Evolutionary conservation across 768 basidiomycete species (phyloP).

Genomic region (Termitomyces sp.): DNA sequence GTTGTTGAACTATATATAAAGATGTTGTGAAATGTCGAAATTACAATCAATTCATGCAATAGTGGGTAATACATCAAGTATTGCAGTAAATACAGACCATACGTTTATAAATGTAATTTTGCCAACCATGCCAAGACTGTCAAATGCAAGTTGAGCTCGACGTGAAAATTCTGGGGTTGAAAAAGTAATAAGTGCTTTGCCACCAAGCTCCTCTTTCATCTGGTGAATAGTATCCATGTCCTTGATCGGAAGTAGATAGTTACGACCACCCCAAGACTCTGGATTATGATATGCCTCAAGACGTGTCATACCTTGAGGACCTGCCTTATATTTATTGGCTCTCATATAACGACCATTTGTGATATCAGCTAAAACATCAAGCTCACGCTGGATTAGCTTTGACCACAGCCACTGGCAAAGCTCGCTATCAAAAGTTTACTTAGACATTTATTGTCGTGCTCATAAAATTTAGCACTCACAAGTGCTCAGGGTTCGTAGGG

Average conservation of each 20-base stretch:
- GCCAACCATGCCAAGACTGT: not conserved
- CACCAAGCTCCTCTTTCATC: constrained; percentile 27
- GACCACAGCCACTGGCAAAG: constrained; percentile 25
- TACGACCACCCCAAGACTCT: constrained; percentile 19
- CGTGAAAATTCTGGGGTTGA: constrained; percentile 20
- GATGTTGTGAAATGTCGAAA: too few species aligned
- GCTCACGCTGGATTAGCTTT: constrained; percentile 17
- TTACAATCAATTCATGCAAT: not conserved
- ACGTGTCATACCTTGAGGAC: constrained; percentile 26
- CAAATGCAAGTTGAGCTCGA: constrained; percentile 1
- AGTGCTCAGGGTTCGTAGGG: constrained; percentile 18
- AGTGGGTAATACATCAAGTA: not conserved
- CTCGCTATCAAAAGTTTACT: not conserved
- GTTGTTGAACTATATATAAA: too few species aligned
- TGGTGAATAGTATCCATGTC: constrained; percentile 14
- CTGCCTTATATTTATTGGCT: constrained; percentile 25
- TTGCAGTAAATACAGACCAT: not conserved
- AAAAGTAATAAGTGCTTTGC: constrained; percentile 27
- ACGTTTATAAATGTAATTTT: not conserved
- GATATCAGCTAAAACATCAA: constrained; percentile 8
- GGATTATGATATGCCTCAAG: constrained; percentile 22
- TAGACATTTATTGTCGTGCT: constrained; percentile 3
- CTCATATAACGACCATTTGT: constrained; percentile 23
- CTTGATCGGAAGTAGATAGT: constrained; percentile 24
- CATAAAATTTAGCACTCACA: constrained; percentile 19